Evolutionary conservation across 2,329 filamentous ascomycete species (phyloP), one percentile per base, ranked within the genome.

Genomic region (Hypoxylon sp.): DNA sequence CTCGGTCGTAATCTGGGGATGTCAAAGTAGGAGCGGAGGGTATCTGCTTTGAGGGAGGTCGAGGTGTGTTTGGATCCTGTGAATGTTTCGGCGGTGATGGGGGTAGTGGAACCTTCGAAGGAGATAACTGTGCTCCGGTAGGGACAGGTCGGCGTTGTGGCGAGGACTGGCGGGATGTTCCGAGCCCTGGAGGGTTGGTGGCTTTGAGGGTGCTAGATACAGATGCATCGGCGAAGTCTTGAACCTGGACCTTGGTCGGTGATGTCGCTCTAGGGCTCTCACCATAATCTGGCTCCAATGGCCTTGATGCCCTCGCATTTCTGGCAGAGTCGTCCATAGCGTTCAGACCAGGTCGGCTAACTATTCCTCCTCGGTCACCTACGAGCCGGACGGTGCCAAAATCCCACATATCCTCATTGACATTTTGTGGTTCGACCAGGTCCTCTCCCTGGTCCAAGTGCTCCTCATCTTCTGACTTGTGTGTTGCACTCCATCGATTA

Each of bases 351-450:
- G 85, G 85, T 50, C 88, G 82, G 49, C 81, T 81, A 6, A 86
- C 76, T 1, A 87, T 76, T 30, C 85, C 86, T 67, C 90, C 89
- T 28, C 88, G 86, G 59, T 90, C 89, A 32, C 87, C 88, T n/a
- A 91, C 90, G 5, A 97, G 90, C 62, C 94, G 88, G 57, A 99
- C 93, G 0, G 96, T 99, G 46, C 96, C 96, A 82, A 99, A 99
- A 79, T 99, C 96, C 96, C 96, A 99, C 77, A 98, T 89, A 78
- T 98, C 96, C 78, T 98, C 93, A 68, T 91, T 86, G 6, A 87
- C 82, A 17, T 81, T 82, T 69, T 84, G 81, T 34, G 91, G 86
- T 63, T 90, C 86, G 0, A 83, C 80, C n/a, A 81, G 81, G 11
- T 84, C 82, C 50, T 88, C 85, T 38, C 87, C 84, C 7, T 83